phyloP scores from a whole-genome alignment of 371 early-diverging fungal species.

The Choanephora cucurbitarum region DNA sequence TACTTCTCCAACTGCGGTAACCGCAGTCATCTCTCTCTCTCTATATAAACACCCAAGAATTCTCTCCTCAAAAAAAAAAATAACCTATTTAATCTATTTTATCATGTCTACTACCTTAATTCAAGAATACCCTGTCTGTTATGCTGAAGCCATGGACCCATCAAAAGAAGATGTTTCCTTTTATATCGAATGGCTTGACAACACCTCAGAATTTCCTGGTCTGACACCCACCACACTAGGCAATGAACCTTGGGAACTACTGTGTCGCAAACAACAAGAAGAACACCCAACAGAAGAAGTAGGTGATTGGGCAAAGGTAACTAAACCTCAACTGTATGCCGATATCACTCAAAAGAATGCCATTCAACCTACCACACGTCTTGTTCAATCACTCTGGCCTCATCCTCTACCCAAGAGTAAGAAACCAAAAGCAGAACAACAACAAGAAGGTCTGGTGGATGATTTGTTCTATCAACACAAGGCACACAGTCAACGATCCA shows the following conservation, averaged over 20 bases:
- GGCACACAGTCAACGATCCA: background rate
- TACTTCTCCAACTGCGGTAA: too few species aligned
- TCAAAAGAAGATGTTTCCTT: background rate
- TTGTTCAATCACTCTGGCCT: constrained; percentile 7
- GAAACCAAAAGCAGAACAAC: background rate
- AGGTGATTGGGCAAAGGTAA: constrained; percentile 6
- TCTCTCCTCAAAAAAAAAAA: too few species aligned
- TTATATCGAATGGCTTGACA: constrained; percentile 14
- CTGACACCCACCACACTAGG: background rate
- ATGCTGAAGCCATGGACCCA: constrained; percentile 5
- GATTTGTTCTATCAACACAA: constrained; percentile 1
- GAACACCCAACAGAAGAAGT: background rate
- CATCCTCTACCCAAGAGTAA: background rate
- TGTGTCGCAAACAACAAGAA: constrained; percentile 5
- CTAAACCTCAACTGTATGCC: background rate
- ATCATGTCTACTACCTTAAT: too few species aligned
- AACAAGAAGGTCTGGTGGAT: background rate
- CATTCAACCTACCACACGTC: background rate
- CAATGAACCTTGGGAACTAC: constrained; percentile 5
- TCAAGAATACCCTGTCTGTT: constrained; percentile 15
- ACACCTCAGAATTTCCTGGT: constrained; percentile 13
- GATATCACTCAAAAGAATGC: constrained; percentile 10
- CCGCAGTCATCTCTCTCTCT: too few species aligned
- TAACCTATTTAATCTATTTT: too few species aligned
- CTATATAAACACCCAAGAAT: too few species aligned